Evolutionary conservation across 192 early-diverging fungal species (phyloP).

Genomic region (Cetraspora pellucida): DNA sequence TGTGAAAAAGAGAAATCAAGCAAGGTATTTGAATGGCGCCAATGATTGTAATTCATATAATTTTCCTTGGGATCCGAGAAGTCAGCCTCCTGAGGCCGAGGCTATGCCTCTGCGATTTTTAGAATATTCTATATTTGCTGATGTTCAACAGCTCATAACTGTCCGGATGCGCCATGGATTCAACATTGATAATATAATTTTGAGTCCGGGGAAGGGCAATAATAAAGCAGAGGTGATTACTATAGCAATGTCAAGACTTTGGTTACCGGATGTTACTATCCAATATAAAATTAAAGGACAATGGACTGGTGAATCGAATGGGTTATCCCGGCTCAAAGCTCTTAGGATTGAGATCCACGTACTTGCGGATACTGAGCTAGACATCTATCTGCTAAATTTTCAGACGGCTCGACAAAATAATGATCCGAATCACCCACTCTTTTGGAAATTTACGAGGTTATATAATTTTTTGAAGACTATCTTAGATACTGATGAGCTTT

Average conservation of each 20-base stretch:
- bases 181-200: slow-evolving; percentile 56
- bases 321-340: slow-evolving; percentile 39
- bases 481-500: slow-evolving; percentile 51
- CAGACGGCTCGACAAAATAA: slow-evolving; percentile 47
- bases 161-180: slow-evolving; percentile 74
- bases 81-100: slow-evolving; percentile 62
- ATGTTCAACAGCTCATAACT: slow-evolving; percentile 63
- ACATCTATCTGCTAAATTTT: slow-evolving; percentile 48
- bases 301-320: slow-evolving; percentile 30
- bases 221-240: slow-evolving; percentile 54
- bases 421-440: slow-evolving; percentile 51
- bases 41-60: slow-evolving; percentile 42
- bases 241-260: slow-evolving; percentile 67
- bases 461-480: slow-evolving; percentile 49
- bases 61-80: slow-evolving; percentile 72
- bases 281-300: slow-evolving; percentile 69
- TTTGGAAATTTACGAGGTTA: slow-evolving; percentile 54
- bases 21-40: slow-evolving; percentile 16
- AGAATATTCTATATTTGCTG: slow-evolving; percentile 65
- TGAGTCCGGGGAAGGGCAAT: slow-evolving; percentile 46
- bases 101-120: slow-evolving; percentile 61
- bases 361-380: slow-evolving; percentile 48
- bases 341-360: slow-evolving; percentile 56
- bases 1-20: slow-evolving; percentile 43
- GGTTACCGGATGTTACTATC: slow-evolving; percentile 76